Evolutionary conservation across 164 flowering plant species (phyloP).

Genomic region (Magnolia officinalis): DNA sequence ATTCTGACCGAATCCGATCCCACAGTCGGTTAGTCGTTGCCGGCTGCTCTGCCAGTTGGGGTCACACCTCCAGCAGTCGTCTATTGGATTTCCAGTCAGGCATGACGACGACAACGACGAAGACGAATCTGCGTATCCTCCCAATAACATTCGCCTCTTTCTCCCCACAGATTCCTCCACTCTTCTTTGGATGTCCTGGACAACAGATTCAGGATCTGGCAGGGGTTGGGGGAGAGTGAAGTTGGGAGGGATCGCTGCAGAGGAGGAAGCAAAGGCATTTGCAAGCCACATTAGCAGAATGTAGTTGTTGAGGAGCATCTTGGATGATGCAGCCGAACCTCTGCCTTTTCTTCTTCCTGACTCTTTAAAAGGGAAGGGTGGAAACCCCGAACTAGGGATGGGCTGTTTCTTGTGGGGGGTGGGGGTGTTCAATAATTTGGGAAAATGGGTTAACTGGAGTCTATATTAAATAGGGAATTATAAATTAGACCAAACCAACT

Average conservation of each 20-base stretch:
- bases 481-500: neutral
- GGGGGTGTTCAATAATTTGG: neutral
- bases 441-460: slow-evolving; percentile 7
- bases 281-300: slow-evolving; percentile 24
- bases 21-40: slow-evolving; percentile 73
- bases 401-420: neutral
- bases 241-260: slow-evolving; percentile 20
- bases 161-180: slow-evolving; percentile 45
- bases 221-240: slow-evolving; percentile 60
- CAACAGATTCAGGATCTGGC: slow-evolving; percentile 66
- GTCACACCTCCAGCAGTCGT: slow-evolving; percentile 82
- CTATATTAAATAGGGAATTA: slow-evolving; percentile 27
- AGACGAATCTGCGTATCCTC: slow-evolving; percentile 13
- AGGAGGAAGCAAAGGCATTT: neutral
- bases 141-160: slow-evolving; percentile 24
- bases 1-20: slow-evolving; percentile 58
- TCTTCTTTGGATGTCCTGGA: slow-evolving; percentile 45
- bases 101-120: slow-evolving; percentile 30
- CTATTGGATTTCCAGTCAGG: slow-evolving; percentile 64
- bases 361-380: neutral
- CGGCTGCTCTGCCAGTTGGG: slow-evolving; percentile 61
- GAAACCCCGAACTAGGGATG: neutral
- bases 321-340: neutral
- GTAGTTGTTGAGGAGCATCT: slow-evolving; percentile 24
- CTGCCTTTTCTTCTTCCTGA: slow-evolving; percentile 1